Conservation (phyloP, 1,139 yeast genomes). For the Kluyveromyces sp. region DNA sequence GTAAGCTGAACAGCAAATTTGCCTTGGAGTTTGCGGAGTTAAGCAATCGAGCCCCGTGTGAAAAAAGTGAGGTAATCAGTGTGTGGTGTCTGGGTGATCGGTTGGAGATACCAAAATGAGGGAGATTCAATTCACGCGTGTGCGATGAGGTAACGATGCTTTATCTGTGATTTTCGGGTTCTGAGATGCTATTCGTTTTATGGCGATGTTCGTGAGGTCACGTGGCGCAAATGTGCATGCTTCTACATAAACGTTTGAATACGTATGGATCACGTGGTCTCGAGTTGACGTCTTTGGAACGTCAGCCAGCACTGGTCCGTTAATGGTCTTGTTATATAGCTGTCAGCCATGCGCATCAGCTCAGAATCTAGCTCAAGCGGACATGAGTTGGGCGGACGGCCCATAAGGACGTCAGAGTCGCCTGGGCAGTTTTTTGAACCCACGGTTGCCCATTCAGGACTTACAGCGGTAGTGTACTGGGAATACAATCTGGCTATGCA, state of each 20-base stretch:
- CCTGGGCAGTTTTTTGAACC: conserved; percentile 21
- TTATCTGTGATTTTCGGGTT: no score
- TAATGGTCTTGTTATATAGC: conserved; percentile 46
- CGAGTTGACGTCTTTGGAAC: conserved; percentile 21
- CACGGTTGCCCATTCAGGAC: conserved; percentile 42
- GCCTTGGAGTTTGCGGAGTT: background rate
- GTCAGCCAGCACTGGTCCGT: conserved; percentile 48
- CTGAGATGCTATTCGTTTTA: no score
- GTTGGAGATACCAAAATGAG: no score
- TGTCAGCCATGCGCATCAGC: conserved; percentile 46
- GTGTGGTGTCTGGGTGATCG: no score
- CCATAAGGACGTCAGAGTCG: conserved; percentile 29
- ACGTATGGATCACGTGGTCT: background rate
- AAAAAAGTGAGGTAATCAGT: no score
- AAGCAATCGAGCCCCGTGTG: background rate
- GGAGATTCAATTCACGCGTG: no score
- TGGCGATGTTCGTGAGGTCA: no score
- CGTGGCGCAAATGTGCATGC: background rate
- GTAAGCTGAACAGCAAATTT: no score
- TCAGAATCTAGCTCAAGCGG: conserved; percentile 34
- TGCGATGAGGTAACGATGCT: no score
- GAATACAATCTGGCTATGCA: conserved; percentile 49
- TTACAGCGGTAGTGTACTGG: conserved; percentile 38
- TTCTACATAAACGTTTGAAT: background rate
- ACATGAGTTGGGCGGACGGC: conserved; percentile 18